Evolutionary conservation across 2,329 filamentous ascomycete species (phyloP).

Genomic region (Diaporthe destruens): DNA sequence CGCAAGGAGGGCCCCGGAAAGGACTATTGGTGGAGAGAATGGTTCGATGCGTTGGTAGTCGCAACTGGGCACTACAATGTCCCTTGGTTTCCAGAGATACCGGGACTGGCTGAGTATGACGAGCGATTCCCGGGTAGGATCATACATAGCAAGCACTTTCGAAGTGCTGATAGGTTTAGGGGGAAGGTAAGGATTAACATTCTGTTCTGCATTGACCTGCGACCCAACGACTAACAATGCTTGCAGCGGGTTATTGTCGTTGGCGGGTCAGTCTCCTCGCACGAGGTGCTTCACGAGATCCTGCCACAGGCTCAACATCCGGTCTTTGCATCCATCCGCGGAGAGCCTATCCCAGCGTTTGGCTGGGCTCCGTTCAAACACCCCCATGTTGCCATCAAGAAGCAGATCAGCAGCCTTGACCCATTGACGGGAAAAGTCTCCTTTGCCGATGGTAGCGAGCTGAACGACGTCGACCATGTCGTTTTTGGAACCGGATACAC

Average conservation of each 20-base stretch:
- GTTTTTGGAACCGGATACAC: slow-evolving; percentile 72
- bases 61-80: slow-evolving; percentile 57
- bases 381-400: slow-evolving; percentile 58
- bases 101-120: slow-evolving; percentile 53
- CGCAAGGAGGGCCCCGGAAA: slow-evolving; percentile 55
- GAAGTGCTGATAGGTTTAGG: slow-evolving; percentile 47
- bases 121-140: slow-evolving; percentile 52
- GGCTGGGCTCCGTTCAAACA: slow-evolving; percentile 69
- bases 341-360: slow-evolving; percentile 63
- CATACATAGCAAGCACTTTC: slow-evolving; percentile 56
- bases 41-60: slow-evolving; percentile 56
- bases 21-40: slow-evolving; percentile 55
- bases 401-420: slow-evolving; percentile 58
- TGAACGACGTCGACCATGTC: slow-evolving; percentile 65
- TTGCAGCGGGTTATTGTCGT: slow-evolving; percentile 65
- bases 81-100: slow-evolving; percentile 54
- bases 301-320: slow-evolving; percentile 59
- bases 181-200: slow-evolving; percentile 41
- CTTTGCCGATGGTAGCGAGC: slow-evolving; percentile 64
- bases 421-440: slow-evolving; percentile 54
- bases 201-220: rapidly evolving
- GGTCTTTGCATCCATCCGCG: slow-evolving; percentile 61
- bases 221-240: background rate
- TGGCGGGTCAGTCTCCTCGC: slow-evolving; percentile 69
- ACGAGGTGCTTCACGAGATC: slow-evolving; percentile 68